phyloP scores from a whole-genome alignment of 2,329 filamentous ascomycete species.

The Arthroderma sp. region DNA sequence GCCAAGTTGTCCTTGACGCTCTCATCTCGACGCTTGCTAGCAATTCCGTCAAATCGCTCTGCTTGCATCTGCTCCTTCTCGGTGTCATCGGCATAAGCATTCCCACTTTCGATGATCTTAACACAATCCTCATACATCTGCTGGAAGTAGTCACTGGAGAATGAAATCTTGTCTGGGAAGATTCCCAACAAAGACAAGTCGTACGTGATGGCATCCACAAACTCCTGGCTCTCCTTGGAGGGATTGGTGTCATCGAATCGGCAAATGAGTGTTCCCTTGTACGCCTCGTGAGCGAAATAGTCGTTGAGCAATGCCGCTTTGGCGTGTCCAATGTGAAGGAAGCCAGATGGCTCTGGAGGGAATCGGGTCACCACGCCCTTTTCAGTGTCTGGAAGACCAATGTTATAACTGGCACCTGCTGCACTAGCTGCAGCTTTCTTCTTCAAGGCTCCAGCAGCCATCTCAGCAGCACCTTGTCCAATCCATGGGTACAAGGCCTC shows the following conservation, averaged over 20 bases:
- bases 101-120: constrained; percentile 70
- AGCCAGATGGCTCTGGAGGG: constrained; percentile 28
- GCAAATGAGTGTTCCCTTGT: constrained; percentile 79
- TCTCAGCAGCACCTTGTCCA: constrained; percentile 12
- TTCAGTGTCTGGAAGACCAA: constrained; percentile 22
- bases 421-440: constrained; percentile 17
- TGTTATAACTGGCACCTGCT: constrained; percentile 19
- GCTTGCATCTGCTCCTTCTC: constrained; percentile 76
- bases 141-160: constrained; percentile 93
- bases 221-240: constrained; percentile 93
- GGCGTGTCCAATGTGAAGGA: constrained; percentile 56
- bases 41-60: constrained; percentile 71
- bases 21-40: constrained; percentile 68
- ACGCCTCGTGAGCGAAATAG: constrained; percentile 90
- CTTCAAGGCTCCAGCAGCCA: constrained; percentile 14
- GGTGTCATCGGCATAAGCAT: constrained; percentile 92
- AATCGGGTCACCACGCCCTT: constrained; percentile 26
- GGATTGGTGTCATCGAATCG: constrained; percentile 98
- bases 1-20: constrained; percentile 71
- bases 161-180: constrained; percentile 72
- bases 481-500: constrained; percentile 18
- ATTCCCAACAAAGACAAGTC: constrained; percentile 87
- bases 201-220: constrained; percentile 83
- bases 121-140: constrained; percentile 77
- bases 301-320: constrained; percentile 91